Base-by-base conservation (phyloP, 2,329 filamentous ascomycete species). In the Aspergillus sclerotialis region DNA sequence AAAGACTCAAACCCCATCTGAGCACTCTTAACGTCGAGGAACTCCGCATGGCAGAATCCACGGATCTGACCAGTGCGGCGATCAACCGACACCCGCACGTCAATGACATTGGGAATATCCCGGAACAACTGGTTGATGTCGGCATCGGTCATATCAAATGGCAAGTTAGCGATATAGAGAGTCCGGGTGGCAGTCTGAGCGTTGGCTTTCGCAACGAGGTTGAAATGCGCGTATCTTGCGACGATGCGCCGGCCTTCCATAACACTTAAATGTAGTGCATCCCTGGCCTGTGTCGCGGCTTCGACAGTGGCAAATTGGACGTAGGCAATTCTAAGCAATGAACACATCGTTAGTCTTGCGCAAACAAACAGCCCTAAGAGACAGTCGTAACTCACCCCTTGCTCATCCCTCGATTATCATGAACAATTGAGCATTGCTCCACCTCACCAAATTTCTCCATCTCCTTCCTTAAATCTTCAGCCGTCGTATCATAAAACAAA, bases 1-100 rank as follows among this genome's bases (percentile, higher is more conserved):
- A 94, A 65, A 10, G 67, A 45, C 35, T 78, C 72, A 49, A 67
- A 67, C 0, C 76, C 87, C 42, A 65, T 67, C 35, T 64, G 50
- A n/a, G 86, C 84, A 42, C 76, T 77, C 42, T 78, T 72, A 25
- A 80, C 56, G 48, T 84, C 76, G 28, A 73, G 53, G 59, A 94
- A 94, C 55, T 93, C 85, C 31, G 81, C 82, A 56, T 94, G 87
- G 13, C 82, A 84, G 56, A 92, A 94, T 42, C 88, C 88, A 57
- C 84, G 74, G 24, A 84, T 83, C 64, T 84, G 81, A 29, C 87
- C 87, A 5, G 84, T 88, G 44, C 78, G 73, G 49, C 84, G 76
- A 63, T 94, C 86, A 49, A 92, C 82, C 33, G 87, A 83, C 36
- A 94, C 81, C 40, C 88, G 79, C 30, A 94, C 79, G 50, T 89